phyloP scores from a whole-genome alignment of 345 rosid species.

The Raphanus sativus region DNA sequence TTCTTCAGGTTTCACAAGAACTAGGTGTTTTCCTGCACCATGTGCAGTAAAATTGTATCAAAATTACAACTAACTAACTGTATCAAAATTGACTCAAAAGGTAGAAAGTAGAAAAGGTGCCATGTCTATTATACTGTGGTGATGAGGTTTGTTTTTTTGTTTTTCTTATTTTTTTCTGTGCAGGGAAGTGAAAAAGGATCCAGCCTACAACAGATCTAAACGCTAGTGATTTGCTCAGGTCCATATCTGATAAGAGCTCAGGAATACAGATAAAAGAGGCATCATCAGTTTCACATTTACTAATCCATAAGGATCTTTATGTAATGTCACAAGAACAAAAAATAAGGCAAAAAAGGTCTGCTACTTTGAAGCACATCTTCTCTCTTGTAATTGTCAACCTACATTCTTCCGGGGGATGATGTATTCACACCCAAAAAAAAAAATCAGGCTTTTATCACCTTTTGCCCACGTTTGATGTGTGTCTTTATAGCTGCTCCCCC shows the following conservation, averaged over 20 bases:
- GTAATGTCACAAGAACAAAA: slow-evolving; percentile 11
- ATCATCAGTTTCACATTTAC: background rate
- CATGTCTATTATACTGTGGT: no score
- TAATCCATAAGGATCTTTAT: slow-evolving; percentile 7
- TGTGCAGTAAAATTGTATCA: no score
- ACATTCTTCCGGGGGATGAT: slow-evolving; percentile 13
- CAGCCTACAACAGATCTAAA: no score
- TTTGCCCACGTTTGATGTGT: background rate
- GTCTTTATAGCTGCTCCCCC: background rate
- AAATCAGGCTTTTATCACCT: slow-evolving; percentile 7
- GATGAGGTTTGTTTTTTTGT: background rate
- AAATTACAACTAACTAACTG: no score
- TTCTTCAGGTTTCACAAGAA: no score
- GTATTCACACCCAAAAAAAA: slow-evolving; percentile 54
- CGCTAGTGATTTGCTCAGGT: no score
- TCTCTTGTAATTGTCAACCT: slow-evolving; percentile 31
- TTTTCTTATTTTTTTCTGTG: background rate
- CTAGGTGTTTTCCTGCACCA: no score
- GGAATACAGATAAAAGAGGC: background rate
- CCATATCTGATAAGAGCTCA: background rate
- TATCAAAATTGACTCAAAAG: no score
- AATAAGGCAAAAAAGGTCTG: background rate
- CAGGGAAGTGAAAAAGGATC: background rate
- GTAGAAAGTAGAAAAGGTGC: no score
- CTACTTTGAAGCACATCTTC: slow-evolving; percentile 22